These are phyloP conservation scores for Carex littledalei DNA, from an alignment of 176 grass and related monocot species.

Conservation along the genomic window DNA sequence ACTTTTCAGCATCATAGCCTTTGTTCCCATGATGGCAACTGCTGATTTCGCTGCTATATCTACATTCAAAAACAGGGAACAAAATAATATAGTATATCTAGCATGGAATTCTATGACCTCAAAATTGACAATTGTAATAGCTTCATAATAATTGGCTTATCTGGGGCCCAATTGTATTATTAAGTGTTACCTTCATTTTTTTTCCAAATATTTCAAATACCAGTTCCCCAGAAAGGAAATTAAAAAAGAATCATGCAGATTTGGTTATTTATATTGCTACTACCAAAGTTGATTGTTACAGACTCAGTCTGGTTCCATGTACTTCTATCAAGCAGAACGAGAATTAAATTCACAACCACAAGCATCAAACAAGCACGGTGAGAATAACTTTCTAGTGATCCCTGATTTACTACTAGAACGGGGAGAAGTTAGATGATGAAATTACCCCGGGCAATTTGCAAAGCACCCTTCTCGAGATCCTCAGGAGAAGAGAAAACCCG, in stretches of 20 bases:
- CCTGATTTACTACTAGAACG: neutral
- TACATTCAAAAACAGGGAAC: conserved; percentile 27
- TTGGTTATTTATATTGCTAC: neutral
- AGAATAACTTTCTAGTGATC: neutral
- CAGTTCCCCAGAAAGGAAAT: neutral
- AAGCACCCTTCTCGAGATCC: conserved; percentile 45
- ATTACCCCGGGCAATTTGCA: conserved; percentile 50
- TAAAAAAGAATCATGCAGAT: neutral
- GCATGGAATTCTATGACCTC: neutral
- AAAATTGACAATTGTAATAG: neutral
- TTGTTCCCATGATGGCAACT: conserved; percentile 75
- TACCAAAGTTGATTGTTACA: neutral
- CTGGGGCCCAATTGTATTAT: neutral
- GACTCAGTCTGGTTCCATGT: neutral
- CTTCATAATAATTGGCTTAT: neutral
- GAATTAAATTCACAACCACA: neutral
- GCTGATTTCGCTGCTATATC: conserved; percentile 70
- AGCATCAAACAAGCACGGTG: neutral
- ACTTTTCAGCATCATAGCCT: conserved; percentile 69
- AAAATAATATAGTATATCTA: neutral
- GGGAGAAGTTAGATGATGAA: neutral
- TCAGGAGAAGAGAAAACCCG: conserved; percentile 57
- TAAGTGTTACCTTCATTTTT: neutral
- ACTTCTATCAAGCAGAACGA: neutral
- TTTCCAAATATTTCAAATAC: neutral